Evolutionary conservation across 495 filamentous ascomycete genomes (phyloP).

Genomic region (Penicillium paradoxum): DNA sequence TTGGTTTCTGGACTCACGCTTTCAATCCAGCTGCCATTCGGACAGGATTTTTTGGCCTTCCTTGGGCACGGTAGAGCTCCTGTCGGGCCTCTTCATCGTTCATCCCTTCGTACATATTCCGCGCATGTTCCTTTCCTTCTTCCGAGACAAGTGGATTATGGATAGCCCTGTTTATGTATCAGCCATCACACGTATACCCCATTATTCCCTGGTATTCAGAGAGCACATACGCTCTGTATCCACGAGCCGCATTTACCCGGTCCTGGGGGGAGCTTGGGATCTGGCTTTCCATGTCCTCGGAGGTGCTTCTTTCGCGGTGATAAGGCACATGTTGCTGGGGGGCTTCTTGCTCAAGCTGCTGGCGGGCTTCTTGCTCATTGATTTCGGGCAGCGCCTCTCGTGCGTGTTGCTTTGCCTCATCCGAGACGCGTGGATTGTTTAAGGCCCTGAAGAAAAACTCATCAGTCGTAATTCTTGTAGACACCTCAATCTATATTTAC

Average conservation of each 20-base stretch:
- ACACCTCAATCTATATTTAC: too few relatives aligned
- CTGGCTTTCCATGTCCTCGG: background rate
- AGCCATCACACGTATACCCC: background rate
- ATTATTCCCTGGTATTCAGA: background rate
- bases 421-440: slow-evolving; percentile 4
- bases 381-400: background rate
- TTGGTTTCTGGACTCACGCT: background rate
- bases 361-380: background rate
- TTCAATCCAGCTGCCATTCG: background rate
- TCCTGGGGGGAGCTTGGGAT: background rate
- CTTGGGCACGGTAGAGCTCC: background rate
- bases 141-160: background rate
- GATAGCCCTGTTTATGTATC: background rate
- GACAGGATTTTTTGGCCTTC: background rate
- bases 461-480: too few relatives aligned
- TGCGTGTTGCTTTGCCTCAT: background rate
- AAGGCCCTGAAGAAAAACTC: slow-evolving; percentile 9
- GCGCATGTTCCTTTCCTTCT: background rate
- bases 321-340: background rate
- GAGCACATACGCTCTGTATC: background rate
- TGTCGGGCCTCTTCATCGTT: background rate
- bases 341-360: background rate
- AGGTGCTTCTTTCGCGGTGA: background rate
- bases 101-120: background rate
- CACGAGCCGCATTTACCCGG: background rate